Conservation (phyloP, 2,329 filamentous ascomycete species). For the Aspergillus sp. region DNA sequence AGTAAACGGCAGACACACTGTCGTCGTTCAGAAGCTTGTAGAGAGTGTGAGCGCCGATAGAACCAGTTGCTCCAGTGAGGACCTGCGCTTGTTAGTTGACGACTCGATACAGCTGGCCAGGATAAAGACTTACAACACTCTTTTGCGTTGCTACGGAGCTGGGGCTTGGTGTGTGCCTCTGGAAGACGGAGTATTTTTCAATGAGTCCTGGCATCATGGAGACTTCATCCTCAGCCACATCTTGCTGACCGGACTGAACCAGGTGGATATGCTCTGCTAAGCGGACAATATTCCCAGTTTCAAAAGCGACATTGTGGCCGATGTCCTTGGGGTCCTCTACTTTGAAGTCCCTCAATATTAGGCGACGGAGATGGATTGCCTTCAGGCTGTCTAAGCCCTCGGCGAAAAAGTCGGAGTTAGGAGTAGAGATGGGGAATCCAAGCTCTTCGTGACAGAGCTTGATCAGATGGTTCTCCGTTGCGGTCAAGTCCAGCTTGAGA, state of each 20-base stretch:
- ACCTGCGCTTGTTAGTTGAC: conserved; percentile 19
- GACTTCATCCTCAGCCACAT: conserved; percentile 18
- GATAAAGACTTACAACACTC: conserved; percentile 24
- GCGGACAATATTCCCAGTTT: conserved; percentile 40
- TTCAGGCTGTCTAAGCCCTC: conserved; percentile 51
- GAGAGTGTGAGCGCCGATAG: conserved; percentile 46
- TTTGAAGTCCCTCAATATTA: conserved; percentile 44
- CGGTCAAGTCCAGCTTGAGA: conserved; percentile 35
- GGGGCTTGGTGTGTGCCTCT: conserved; percentile 24
- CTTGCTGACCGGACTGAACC: conserved; percentile 27
- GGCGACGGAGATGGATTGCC: conserved; percentile 48
- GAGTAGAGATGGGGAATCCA: conserved; percentile 32
- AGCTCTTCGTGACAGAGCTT: conserved; percentile 33
- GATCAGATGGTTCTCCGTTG: conserved; percentile 38
- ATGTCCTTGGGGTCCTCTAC: conserved; percentile 33
- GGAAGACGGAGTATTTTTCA: conserved; percentile 49
- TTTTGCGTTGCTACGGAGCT: conserved; percentile 22
- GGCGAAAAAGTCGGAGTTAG: conserved; percentile 46
- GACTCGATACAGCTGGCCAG: not conserved
- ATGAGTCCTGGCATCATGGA: conserved; percentile 49
- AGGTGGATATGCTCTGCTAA: conserved; percentile 39
- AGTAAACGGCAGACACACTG: conserved; percentile 39
- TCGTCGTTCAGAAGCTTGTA: conserved; percentile 40
- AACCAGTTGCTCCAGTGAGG: conserved; percentile 49
- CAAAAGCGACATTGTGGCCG: conserved; percentile 47